phyloP scores from a whole-genome alignment of 2,329 filamentous ascomycete genomes.

The Neophaeococcomyces mojaviensis region DNA sequence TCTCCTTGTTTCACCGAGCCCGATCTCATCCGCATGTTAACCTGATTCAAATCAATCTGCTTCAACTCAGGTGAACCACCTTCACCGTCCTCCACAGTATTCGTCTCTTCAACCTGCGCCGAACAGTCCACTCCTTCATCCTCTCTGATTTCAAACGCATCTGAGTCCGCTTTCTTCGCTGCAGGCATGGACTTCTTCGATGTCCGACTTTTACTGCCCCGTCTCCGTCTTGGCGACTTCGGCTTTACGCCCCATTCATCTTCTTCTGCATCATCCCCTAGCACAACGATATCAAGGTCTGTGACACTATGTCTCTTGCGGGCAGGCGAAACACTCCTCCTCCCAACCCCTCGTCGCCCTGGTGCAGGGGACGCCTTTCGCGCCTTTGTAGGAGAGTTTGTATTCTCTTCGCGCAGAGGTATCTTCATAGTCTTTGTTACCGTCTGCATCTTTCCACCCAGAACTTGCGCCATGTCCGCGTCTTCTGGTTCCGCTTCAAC shows the following conservation, averaged over 20 bases:
- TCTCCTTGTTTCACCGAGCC: conserved; percentile 11
- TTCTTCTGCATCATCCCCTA: conserved; percentile 21
- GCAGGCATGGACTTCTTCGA: background rate
- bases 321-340: conserved; percentile 16
- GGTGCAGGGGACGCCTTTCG: background rate
- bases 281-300: conserved; percentile 18
- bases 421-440: conserved; percentile 32
- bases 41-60: conserved; percentile 18
- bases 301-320: conserved; percentile 20
- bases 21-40: conserved; percentile 14
- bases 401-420: conserved; percentile 30
- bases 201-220: conserved; percentile 6
- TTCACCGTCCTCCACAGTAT: background rate
- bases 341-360: background rate
- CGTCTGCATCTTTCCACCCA: conserved; percentile 12
- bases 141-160: conserved; percentile 1
- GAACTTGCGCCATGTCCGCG: conserved; percentile 28
- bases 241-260: conserved; percentile 20
- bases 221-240: conserved; percentile 17
- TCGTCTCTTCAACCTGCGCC: background rate
- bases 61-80: conserved; percentile 13
- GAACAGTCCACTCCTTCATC: background rate
- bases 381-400: conserved; percentile 1
- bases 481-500: conserved; percentile 41
- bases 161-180: conserved; percentile 1